Evolutionary conservation across 306 rosid genomes (phyloP).

Genomic region (Albizia julibrissin): DNA sequence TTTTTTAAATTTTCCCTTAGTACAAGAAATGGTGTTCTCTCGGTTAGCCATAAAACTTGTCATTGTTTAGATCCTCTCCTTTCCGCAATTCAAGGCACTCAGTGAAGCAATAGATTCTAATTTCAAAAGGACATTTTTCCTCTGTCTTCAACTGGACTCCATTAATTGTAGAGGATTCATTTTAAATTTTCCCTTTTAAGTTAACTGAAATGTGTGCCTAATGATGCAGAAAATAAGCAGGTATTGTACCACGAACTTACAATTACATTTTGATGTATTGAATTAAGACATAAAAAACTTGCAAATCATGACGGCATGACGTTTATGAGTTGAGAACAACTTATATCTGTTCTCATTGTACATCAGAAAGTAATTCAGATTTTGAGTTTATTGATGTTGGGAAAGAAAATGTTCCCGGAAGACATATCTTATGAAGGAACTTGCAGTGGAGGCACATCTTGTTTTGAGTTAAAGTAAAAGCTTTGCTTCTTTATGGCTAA

Average conservation of each 20-base stretch:
- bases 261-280: conserved; percentile 16
- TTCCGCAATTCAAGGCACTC: background rate
- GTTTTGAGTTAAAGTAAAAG: conserved; percentile 20
- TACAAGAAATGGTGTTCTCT: background rate
- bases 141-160: background rate
- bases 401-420: conserved; percentile 5
- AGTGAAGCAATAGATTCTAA: background rate
- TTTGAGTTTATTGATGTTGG: conserved; percentile 17
- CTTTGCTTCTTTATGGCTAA: conserved; percentile 18
- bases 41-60: background rate
- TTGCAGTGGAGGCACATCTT: conserved; percentile 12
- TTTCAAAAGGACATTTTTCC: too few relatives aligned
- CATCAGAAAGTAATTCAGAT: conserved; percentile 15
- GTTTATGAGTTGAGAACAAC: background rate
- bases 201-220: background rate
- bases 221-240: background rate
- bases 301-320: conserved; percentile 21
- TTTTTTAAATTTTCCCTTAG: too few relatives aligned
- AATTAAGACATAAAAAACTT: conserved; percentile 21
- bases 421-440: background rate
- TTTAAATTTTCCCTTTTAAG: background rate
- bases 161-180: background rate
- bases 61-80: background rate
- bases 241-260: conserved; percentile 1
- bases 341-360: background rate